Percentiles rank a stretch among this genome's conserved stretches.
Conservation (phyloP, 140 eudicot species). For the Anethum foeniculum region DNA sequence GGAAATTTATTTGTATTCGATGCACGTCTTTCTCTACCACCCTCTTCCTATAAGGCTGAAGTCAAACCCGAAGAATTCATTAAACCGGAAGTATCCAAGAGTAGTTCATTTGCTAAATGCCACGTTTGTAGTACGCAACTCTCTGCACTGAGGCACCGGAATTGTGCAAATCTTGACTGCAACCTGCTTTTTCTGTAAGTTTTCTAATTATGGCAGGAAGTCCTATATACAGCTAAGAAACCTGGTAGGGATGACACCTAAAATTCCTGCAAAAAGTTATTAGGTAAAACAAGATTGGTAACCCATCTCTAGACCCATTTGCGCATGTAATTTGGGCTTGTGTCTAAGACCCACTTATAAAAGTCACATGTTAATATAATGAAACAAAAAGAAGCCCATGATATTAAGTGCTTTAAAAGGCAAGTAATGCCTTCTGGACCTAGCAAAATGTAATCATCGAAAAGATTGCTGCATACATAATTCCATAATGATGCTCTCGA, state of each 20-base stretch:
- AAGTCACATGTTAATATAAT: background rate
- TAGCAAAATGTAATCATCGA: background rate
- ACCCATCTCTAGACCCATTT: background rate
- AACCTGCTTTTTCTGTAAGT: slow-evolving; percentile 88
- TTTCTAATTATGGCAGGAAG: background rate
- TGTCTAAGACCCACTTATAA: background rate
- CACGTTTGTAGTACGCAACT: slow-evolving; percentile 74
- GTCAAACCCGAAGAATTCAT: slow-evolving; percentile 21
- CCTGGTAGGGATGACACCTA: background rate
- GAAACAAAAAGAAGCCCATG: background rate
- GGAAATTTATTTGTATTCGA: slow-evolving; percentile 91
- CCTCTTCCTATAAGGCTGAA: slow-evolving; percentile 48
- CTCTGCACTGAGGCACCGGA: slow-evolving; percentile 81
- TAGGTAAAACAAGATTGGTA: background rate
- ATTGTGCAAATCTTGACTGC: slow-evolving; percentile 96
- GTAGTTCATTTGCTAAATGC: slow-evolving; percentile 65
- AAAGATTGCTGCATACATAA: background rate
- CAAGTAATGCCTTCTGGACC: background rate
- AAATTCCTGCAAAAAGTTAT: background rate
- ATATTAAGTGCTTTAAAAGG: background rate
- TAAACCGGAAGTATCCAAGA: slow-evolving; percentile 19
- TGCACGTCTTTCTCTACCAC: slow-evolving; percentile 85
- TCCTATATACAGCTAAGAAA: background rate
- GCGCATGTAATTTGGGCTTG: background rate
- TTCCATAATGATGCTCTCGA: background rate